Base-by-base conservation (phyloP, 2,329 filamentous ascomycete genomes). In the Bipolaris sorokiniana region DNA sequence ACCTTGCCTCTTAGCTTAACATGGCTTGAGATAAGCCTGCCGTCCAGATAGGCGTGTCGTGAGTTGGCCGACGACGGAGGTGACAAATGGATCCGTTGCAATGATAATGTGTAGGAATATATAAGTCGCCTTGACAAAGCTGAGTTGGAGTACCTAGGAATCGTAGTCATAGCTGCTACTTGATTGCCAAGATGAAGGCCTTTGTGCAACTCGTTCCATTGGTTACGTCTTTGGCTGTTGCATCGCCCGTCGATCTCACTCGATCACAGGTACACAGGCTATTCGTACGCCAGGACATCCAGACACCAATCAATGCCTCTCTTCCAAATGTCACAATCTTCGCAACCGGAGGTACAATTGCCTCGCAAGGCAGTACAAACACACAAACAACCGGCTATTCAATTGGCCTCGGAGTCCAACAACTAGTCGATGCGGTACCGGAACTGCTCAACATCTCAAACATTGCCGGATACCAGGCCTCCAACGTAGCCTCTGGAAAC, bases 281-380 rank as follows among this genome's bases (percentile, higher is more conserved):
- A 2, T 69, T 72, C 40, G 47, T 64, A 7, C 65, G 72, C 22
- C 69, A 74, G 53, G 70, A 75, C 38, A 63, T 73, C 37, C 62
- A 74, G 48, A 67, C 71, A 7, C 58, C 71, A 28, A 66, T 77
- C 54, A 81, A 82, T 55, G 73, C 75, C n/a, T 78, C 75, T 33
- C 77, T 85, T 0, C 83, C 83, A 9, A 85, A 85, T 64, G 75
- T 86, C 49, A 86, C 83, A 56, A 83, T 86, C 59, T 84, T 83
- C 61, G 81, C 80, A 5, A 85, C 82, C 5, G 84, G 84, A 15
- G 85, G 85, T 34, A 88, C 85, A 9, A 87, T 87, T 46, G 85
- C 85, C 13, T 83, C 83, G 1, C 78, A 80, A 56, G 81, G 80
- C 1, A 71, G 69, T n/a, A 80, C 77, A 36, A 79, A 79, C 22